Conservation (phyloP, 169 alveolate species). For the Cryptosporidium muris region DNA sequence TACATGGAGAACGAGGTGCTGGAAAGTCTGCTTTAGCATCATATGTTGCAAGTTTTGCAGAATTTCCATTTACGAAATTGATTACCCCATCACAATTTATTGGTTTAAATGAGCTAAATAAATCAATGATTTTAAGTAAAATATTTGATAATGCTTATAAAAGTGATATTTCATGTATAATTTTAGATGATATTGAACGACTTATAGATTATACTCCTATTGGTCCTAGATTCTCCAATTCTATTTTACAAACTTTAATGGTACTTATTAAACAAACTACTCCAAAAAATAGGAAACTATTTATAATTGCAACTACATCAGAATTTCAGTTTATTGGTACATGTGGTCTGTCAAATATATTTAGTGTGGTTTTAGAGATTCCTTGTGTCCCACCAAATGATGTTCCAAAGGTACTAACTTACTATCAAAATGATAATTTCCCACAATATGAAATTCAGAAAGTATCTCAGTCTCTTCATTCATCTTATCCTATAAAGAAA, state of each 20-base stretch:
- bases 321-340: slow-evolving; percentile 83
- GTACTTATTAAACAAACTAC: slow-evolving; percentile 95
- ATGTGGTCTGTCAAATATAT: slow-evolving; percentile 64
- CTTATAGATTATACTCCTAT: slow-evolving; percentile 95
- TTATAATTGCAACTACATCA: slow-evolving; percentile 97
- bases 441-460: slow-evolving; percentile 24
- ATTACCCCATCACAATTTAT: slow-evolving; percentile 95
- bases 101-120: slow-evolving; percentile 85
- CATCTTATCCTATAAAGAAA: slow-evolving; percentile 46
- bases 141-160: slow-evolving; percentile 99
- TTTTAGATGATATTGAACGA: slow-evolving; percentile 96
- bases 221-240: slow-evolving; percentile 97
- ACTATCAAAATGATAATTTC: slow-evolving; percentile 30
- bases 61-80: slow-evolving; percentile 95
- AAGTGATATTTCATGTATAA: slow-evolving; percentile 86
- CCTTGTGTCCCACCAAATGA: slow-evolving; percentile 54
- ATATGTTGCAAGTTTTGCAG: slow-evolving; percentile 90
- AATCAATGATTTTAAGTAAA: slow-evolving; percentile 88
- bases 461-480: slow-evolving; percentile 39
- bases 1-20: slow-evolving; percentile 94
- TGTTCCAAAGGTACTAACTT: slow-evolving; percentile 38
- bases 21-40: slow-evolving; percentile 99
- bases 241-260: slow-evolving; percentile 93
- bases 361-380: slow-evolving; percentile 27
- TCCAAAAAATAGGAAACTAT: slow-evolving; percentile 90